Evolutionary conservation across 257 asterid genomes (phyloP).

Genomic region (Lycium ferocissimum): DNA sequence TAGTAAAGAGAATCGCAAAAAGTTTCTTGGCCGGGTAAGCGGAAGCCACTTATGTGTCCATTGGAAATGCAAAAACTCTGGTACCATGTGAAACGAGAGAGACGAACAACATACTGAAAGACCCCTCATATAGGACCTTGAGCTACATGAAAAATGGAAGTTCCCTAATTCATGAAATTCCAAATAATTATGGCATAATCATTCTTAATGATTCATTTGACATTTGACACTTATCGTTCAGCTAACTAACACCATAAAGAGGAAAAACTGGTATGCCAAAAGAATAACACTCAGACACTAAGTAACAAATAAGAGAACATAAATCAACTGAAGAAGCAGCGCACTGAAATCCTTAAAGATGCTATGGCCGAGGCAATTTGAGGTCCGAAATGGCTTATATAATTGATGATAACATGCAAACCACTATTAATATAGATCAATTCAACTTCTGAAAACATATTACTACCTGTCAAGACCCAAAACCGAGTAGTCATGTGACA

Average conservation of each 20-base stretch:
- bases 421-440: not conserved
- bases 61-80: too few species aligned
- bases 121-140: not conserved
- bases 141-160: not conserved
- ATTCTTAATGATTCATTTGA: conserved; percentile 23
- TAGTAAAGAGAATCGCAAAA: not conserved
- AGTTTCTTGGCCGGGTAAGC: not conserved
- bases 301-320: not conserved
- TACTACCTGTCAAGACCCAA: conserved; percentile 94
- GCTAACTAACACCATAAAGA: not conserved
- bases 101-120: too few species aligned
- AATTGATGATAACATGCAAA: not conserved
- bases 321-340: conserved; percentile 18
- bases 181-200: not conserved
- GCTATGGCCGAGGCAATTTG: not conserved
- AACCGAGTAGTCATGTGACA: conserved; percentile 85
- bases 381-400: not conserved
- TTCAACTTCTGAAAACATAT: not conserved
- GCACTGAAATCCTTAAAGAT: not conserved
- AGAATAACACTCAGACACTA: not conserved
- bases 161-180: not conserved
- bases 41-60: too few species aligned
- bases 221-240: not conserved
- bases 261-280: not conserved
- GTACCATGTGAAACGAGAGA: too few species aligned